Base-by-base conservation (phyloP, 2,329 filamentous ascomycete species). In the Pestalotiopsis sp. region DNA sequence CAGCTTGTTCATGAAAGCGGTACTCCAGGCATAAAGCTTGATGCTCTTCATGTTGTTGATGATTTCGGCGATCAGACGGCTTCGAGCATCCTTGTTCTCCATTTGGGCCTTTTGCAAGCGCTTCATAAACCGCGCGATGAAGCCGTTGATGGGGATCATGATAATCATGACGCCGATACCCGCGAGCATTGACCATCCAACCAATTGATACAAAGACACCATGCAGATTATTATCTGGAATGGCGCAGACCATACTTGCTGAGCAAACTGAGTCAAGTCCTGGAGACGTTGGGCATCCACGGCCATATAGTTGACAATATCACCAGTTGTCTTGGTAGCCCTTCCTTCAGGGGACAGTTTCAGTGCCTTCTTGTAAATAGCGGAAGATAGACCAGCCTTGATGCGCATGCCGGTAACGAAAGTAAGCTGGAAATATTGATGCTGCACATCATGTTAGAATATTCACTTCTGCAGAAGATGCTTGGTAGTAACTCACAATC, bases 21-120 rank as follows among this genome's bases (percentile, higher is more conserved):
- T 92, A 39, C 95, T 95, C 96, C 96, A 99, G 38, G 96, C 96
- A 79, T 98, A 99, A 23, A 99, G 88, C 83, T 99, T 99, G 84
- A 99, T 96, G 78, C 94, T 97, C 85, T 99, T 99, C 93, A 99
- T 99, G 82, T 98, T 98, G 85, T 97, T 98, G 77, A 99, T 86
- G 73, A 99, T 99, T 81, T 99, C 96, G 6, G 95, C 97, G 86
- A 98, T 98, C 69, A 99, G 83, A 64, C 95, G 90, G 61, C 95
- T 97, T 77, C 96, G 90, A 52, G 94, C 88, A 76, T 99, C 96
- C 83, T 99, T 99, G 84, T 98, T 98, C 85, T 97, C 97, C 96
- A 99, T 99, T 83, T 99, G 96, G 72, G 91, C 86, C 81, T 98
- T 97, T 79, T 99, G 97, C 75, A 99, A 83, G 58, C 88, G 94